phyloP scores from a whole-genome alignment of 2,329 filamentous ascomycete species.

The Eutypella sp. region DNA sequence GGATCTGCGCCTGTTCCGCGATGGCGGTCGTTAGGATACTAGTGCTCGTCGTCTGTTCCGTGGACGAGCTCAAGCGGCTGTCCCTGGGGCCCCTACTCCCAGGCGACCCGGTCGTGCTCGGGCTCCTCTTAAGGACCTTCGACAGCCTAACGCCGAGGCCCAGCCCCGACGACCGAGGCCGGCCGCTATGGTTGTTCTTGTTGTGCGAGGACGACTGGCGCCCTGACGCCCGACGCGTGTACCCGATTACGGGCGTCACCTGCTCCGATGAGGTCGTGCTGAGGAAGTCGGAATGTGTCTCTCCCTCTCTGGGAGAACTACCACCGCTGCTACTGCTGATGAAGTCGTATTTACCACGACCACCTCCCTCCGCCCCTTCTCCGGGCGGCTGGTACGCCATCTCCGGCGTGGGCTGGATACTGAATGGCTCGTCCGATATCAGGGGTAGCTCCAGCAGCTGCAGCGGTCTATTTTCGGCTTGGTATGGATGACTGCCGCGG shows the following conservation, averaged over 20 bases:
- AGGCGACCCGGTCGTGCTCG: slow-evolving; percentile 1
- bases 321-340: slow-evolving; percentile 15
- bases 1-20: slow-evolving; percentile 16
- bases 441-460: slow-evolving; percentile 19
- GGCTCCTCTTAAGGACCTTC: slow-evolving; percentile 21
- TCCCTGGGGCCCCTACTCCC: slow-evolving; percentile 17
- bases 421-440: slow-evolving; percentile 21
- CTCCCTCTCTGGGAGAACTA: background rate
- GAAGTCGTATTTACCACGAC: no score
- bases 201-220: no score
- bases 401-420: slow-evolving; percentile 27
- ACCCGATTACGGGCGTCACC: slow-evolving; percentile 11
- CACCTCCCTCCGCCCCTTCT: slow-evolving; percentile 4
- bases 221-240: no score
- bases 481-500: no score
- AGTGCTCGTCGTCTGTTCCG: slow-evolving; percentile 22
- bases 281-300: background rate
- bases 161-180: slow-evolving; percentile 9
- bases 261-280: slow-evolving; percentile 4
- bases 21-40: slow-evolving; percentile 25
- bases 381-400: slow-evolving; percentile 18
- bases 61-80: slow-evolving; percentile 20
- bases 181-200: no score
- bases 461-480: no score
- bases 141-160: slow-evolving; percentile 19